Base-by-base conservation (phyloP, 768 basidiomycete genomes). In the Termitomyces sp. region DNA sequence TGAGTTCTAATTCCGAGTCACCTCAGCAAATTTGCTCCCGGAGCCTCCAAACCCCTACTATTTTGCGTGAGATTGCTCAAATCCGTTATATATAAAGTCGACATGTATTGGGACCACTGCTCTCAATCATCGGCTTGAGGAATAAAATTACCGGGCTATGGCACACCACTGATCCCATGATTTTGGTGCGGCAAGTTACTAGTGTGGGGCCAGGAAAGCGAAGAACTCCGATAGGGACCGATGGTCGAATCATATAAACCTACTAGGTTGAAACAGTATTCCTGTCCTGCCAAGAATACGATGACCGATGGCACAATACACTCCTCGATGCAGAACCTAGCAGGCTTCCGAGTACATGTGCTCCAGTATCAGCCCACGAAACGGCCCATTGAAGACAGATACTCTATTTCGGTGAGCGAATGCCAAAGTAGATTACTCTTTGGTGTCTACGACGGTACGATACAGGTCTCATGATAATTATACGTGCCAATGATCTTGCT, bases 321-420 rank as follows among this genome's bases (percentile, higher is more conserved):
- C 19, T 58, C 55, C 22, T 60, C 57, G 26, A 54, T 40, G 22
- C 56, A 57, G 21, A 53, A 11, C 24, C 37, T 37, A 26, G 38
- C 53, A 24, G 55, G 57, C 45, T 54, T 60, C 62, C 61, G 56
- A 48, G 50, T 70, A 47, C 62, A 66, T 54, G 55, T 68, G 47
- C 64, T 65, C n/a, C 71, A 73, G 57, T 67, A 67, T 53, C 72
- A 72, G 53, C 71, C 71, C 9, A 74, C 71, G 8, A 62, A 67
- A n/a, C 67, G 72, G 30, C 70, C 74, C 30, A 72, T 73, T 28
- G 72, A 74, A 60, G 74, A 74, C 59, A 65, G 71, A 49, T 71
- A 66, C 58, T 73, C 71, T 14, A 59, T 68, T 9, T 56, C 65
- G 21, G 48, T 59, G 37, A 60, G 64, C 41, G 43, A 58, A n/a